Evolutionary conservation across 768 basidiomycete species (phyloP).

Genomic region (Termitomyces sp.): DNA sequence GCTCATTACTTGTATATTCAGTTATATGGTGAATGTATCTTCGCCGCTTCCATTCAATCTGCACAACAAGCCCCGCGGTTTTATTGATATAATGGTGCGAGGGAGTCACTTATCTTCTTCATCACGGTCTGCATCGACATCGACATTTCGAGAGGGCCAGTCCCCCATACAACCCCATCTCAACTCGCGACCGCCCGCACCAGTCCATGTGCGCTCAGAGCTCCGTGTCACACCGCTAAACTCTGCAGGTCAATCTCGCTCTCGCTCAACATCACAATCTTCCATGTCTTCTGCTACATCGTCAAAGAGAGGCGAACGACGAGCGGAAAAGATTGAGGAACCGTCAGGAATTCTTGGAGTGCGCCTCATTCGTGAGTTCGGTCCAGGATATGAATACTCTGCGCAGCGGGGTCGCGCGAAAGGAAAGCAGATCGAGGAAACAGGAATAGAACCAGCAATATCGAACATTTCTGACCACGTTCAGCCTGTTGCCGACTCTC

Average conservation of each 20-base stretch:
- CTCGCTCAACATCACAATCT: constrained; percentile 13
- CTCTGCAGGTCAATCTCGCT: constrained; percentile 18
- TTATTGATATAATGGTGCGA: constrained; percentile 17
- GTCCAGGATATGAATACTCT: neutral
- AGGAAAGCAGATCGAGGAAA: constrained; percentile 9
- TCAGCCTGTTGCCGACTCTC: neutral
- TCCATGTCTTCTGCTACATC: constrained; percentile 12
- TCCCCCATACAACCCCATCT: constrained; percentile 13
- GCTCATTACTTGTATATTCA: neutral
- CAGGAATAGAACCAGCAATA: neutral
- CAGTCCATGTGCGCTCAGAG: constrained; percentile 7
- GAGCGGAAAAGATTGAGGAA: constrained; percentile 2
- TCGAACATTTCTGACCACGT: no score
- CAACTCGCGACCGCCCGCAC: constrained; percentile 5
- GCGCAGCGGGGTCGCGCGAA: constrained; percentile 21
- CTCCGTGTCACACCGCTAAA: constrained; percentile 19
- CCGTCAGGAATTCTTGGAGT: constrained; percentile 23
- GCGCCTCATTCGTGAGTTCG: constrained; percentile 21
- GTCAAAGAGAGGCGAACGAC: constrained; percentile 8
- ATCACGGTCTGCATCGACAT: constrained; percentile 26
- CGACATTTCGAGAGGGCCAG: constrained; percentile 19
- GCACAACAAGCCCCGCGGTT: constrained; percentile 36
- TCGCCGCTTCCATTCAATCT: constrained; percentile 57
- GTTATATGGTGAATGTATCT: constrained; percentile 62
- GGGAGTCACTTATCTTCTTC: constrained; percentile 22